A percentile compares a stretch with the other conserved stretches of the same genome.
Conservation (phyloP, 1,284 basidiomycete species). For the Dichomitus squalens region DNA sequence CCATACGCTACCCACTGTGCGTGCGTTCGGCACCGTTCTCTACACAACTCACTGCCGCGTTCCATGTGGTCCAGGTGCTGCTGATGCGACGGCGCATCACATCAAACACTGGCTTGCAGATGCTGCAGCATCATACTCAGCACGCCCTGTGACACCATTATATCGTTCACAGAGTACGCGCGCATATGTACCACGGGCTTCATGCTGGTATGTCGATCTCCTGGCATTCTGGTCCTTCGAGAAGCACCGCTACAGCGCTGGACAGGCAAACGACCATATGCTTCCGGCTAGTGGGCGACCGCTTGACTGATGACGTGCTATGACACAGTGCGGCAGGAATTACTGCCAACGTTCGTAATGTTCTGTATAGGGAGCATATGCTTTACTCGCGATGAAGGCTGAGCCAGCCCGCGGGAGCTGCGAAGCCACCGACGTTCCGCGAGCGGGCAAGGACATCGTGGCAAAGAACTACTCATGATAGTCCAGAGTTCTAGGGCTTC, state of each 20-base stretch:
- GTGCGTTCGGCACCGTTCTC: background rate
- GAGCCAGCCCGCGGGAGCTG: too few species aligned
- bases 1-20: too few species aligned
- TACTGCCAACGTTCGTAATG: background rate
- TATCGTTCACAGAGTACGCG: background rate
- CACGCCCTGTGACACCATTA: background rate
- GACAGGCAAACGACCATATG: background rate
- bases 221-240: too few species aligned
- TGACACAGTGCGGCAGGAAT: too few species aligned
- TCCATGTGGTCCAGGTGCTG: background rate
- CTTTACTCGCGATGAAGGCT: too few species aligned
- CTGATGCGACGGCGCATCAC: background rate
- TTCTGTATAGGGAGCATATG: background rate
- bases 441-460: too few species aligned
- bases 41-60: background rate
- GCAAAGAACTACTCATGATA: too few species aligned
- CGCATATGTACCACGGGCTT: too few species aligned
- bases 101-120: background rate
- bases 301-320: background rate
- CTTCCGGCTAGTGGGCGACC: background rate
- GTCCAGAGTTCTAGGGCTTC: too few species aligned
- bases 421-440: too few species aligned
- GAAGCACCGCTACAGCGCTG: background rate
- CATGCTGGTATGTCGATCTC: too few species aligned
- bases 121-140: too few species aligned